A percentile compares a stretch with the other conserved stretches of the same genome.
Conservation (phyloP, 305 asterid genomes). For the Salvia sclarea region DNA sequence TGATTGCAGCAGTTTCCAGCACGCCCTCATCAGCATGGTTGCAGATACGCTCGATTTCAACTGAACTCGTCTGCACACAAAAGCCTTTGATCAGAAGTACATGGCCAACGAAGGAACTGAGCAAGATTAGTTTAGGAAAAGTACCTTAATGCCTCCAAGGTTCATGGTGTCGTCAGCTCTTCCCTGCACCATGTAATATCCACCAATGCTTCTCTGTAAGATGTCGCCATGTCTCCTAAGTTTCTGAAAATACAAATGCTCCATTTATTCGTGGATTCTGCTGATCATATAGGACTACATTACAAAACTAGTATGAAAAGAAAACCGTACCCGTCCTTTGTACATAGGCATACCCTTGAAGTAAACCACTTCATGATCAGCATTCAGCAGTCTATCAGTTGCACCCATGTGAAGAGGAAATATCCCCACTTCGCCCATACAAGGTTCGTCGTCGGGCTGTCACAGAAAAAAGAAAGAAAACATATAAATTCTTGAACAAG, state of each 20-base stretch:
- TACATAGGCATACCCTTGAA: constrained; percentile 87
- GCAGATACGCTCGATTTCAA: constrained; percentile 87
- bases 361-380: constrained; percentile 83
- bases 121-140: neutral
- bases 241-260: constrained; percentile 47
- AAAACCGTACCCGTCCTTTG: constrained; percentile 71
- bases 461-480: constrained; percentile 14
- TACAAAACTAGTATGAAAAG: neutral
- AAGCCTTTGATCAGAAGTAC: neutral
- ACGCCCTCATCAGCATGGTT: constrained; percentile 68
- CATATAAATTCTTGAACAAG: neutral
- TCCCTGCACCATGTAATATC: constrained; percentile 74
- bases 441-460: constrained; percentile 80
- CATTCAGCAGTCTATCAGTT: constrained; percentile 76
- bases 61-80: constrained; percentile 70
- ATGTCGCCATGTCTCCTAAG: constrained; percentile 95
- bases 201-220: constrained; percentile 70
- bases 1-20: constrained; percentile 89
- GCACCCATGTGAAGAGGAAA: constrained; percentile 82
- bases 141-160: constrained; percentile 93
- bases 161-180: constrained; percentile 98
- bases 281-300: neutral
- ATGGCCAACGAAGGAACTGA: too few species aligned
- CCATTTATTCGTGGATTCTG: neutral
- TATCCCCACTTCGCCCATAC: constrained; percentile 87